phyloP scores from a whole-genome alignment of 805 yeast species.

The Vanderwaltozyma tropicalis region DNA sequence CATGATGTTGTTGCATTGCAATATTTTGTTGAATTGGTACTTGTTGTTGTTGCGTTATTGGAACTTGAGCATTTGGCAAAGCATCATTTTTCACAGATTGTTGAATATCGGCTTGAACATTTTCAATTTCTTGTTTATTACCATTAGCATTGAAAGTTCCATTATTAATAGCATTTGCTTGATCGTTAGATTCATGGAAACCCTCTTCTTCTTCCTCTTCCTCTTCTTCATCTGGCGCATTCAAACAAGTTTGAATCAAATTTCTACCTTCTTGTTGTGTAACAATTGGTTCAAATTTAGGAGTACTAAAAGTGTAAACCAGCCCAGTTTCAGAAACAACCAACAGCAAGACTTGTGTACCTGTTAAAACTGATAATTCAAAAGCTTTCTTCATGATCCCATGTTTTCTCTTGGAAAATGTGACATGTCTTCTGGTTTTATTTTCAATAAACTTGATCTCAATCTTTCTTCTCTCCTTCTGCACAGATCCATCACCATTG shows the following conservation, averaged over 20 bases:
- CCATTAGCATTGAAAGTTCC: conserved; percentile 19
- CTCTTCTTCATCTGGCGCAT: conserved; percentile 82
- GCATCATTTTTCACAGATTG: conserved; percentile 28
- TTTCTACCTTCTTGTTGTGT: conserved; percentile 95
- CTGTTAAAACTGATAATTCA: conserved; percentile 89
- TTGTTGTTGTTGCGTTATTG: conserved; percentile 19
- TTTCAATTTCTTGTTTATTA: conserved; percentile 9
- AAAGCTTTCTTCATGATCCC: conserved; percentile 98
- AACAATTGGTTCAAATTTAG: conserved; percentile 92
- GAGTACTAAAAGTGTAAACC: conserved; percentile 95
- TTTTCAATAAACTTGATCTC: conserved; percentile 95
- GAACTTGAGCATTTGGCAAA: neutral
- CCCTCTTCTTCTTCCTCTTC: conserved; percentile 53
- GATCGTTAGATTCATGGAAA: conserved; percentile 22
- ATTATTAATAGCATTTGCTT: conserved; percentile 22
- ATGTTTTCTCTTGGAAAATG: conserved; percentile 94
- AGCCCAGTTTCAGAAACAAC: conserved; percentile 96
- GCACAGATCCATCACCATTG: neutral
- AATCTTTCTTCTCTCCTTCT: conserved; percentile 68
- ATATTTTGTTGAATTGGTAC: conserved; percentile 15
- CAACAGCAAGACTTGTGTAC: conserved; percentile 86
- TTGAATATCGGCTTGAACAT: conserved; percentile 25
- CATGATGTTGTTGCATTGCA: conserved; percentile 5
- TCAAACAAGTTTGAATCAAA: conserved; percentile 89
- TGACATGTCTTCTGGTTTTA: conserved; percentile 92